phyloP scores from a whole-genome alignment of 441 rosid species.

The Erysimum cheiri region DNA sequence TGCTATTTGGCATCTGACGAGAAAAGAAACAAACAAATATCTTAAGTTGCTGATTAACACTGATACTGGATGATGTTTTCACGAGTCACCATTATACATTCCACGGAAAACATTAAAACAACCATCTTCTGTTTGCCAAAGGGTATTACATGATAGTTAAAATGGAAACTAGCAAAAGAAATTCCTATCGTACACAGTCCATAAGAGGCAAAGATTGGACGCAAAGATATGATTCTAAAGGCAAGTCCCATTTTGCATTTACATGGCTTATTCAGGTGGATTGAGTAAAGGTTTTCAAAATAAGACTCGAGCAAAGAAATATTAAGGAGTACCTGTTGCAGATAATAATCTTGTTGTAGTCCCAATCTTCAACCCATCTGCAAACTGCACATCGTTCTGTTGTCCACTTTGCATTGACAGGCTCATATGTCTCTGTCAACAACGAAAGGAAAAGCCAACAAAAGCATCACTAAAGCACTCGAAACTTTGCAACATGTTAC shows the following conservation, averaged over 20 bases:
- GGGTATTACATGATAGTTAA: constrained; percentile 7
- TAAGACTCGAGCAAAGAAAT: constrained; percentile 8
- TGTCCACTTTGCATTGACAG: constrained; percentile 91
- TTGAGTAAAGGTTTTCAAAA: neutral
- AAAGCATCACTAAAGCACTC: constrained; percentile 23
- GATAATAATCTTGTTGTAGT: constrained; percentile 95
- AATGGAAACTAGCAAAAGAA: constrained; percentile 1
- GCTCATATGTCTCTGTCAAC: constrained; percentile 73
- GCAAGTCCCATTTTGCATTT: neutral
- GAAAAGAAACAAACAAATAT: constrained; percentile 21
- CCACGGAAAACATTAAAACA: constrained; percentile 7
- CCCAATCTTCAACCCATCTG: constrained; percentile 99
- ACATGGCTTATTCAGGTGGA: neutral
- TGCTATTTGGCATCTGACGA: constrained; percentile 92
- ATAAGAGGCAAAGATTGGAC: constrained; percentile 8
- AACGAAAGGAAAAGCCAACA: constrained; percentile 27
- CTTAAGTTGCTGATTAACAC: constrained; percentile 10
- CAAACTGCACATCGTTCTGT: constrained; percentile 98
- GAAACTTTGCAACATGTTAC: constrained; percentile 26
- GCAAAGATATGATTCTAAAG: constrained; percentile 6
- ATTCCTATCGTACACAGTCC: neutral
- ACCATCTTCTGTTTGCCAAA: constrained; percentile 11
- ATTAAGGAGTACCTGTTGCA: constrained; percentile 77
- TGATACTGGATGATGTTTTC: constrained; percentile 14
- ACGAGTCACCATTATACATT: neutral